Conservation (phyloP, 441 rosid species). For the Syzygium malaccense region DNA sequence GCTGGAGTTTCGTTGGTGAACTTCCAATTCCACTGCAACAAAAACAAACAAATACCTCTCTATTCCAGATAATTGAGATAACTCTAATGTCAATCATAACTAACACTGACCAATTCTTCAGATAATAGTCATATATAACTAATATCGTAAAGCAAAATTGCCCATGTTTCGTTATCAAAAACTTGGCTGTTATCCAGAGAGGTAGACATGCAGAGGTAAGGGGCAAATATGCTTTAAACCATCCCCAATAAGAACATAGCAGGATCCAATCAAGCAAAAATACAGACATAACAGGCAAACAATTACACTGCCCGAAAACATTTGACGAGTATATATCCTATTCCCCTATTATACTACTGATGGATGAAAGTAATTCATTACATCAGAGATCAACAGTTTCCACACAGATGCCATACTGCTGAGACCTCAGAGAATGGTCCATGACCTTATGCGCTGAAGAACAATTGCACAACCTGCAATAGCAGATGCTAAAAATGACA, state of each 20-base stretch:
- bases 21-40: not conserved
- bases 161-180: not conserved
- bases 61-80: not conserved
- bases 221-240: not conserved
- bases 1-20: not conserved
- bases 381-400: not conserved
- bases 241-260: not conserved
- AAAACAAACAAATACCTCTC: not conserved
- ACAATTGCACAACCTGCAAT: not conserved
- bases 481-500: not conserved
- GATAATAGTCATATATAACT: not conserved
- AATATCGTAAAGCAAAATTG: not conserved
- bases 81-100: not conserved
- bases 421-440: not conserved
- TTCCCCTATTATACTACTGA: not conserved
- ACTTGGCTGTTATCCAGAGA: not conserved
- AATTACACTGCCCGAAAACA: fast-evolving
- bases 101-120: not conserved
- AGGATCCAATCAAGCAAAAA: not conserved
- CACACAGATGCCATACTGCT: not conserved
- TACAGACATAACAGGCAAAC: not conserved
- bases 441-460: not conserved
- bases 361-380: not conserved
- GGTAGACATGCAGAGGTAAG: not conserved
- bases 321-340: not conserved